Evolutionary conservation across 805 yeast species (phyloP).

Genomic region (Saccharomycopsis schoenii): DNA sequence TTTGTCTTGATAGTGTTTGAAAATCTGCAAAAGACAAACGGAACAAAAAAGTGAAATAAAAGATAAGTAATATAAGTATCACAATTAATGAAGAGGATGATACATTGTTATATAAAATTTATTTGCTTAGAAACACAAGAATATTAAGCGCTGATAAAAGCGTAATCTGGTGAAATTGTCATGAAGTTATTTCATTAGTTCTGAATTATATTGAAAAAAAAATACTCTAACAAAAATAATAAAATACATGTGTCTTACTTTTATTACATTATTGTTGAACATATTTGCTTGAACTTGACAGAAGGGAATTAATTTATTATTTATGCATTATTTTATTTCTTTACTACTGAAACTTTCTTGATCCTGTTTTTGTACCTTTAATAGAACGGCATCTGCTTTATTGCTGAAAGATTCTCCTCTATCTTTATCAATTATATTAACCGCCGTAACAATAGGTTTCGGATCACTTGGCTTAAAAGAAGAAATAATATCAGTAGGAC

Average conservation of each 20-base stretch:
- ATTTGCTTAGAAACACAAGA: no score
- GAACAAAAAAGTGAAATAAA: background rate
- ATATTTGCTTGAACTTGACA: background rate
- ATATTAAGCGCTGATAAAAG: no score
- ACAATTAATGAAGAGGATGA: no score
- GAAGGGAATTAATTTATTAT: background rate
- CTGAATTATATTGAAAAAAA: no score
- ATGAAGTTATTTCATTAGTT: no score
- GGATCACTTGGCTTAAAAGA: background rate
- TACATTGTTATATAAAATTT: no score
- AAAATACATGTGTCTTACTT: no score
- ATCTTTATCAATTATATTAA: background rate
- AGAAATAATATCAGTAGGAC: background rate
- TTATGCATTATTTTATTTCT: background rate
- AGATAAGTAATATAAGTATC: no score
- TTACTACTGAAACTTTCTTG: background rate
- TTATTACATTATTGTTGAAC: no score
- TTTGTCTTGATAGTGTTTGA: background rate
- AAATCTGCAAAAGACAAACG: background rate
- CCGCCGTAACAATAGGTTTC: background rate
- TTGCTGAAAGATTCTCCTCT: background rate
- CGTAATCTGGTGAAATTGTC: no score
- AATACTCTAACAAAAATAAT: no score
- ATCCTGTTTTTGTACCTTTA: background rate
- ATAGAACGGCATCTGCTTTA: background rate